Conservation (phyloP, 495 filamentous ascomycete genomes). For the Copromyces sp. region DNA sequence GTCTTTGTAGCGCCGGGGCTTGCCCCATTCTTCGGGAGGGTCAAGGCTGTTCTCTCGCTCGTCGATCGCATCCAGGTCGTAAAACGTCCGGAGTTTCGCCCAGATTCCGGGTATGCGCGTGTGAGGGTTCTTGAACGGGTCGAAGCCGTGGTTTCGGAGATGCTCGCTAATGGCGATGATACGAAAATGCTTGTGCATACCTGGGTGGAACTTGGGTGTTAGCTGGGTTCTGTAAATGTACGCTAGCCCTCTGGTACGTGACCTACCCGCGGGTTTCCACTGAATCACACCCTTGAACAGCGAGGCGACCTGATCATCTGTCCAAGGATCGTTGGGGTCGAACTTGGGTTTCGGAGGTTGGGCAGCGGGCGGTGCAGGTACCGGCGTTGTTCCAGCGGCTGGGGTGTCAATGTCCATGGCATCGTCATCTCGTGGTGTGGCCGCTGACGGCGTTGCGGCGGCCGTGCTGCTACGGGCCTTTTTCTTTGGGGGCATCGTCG, state of each 20-base stretch:
- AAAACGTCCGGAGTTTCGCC: constrained; percentile 72
- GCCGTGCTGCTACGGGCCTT: constrained; percentile 36
- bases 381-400: constrained; percentile 32
- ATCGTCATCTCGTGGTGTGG: constrained; percentile 40
- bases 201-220: constrained; percentile 32
- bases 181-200: constrained; percentile 95
- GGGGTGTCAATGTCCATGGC: constrained; percentile 43
- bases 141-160: constrained; percentile 78
- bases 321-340: constrained; percentile 67
- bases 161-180: constrained; percentile 83
- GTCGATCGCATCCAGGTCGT: constrained; percentile 82
- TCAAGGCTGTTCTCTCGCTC: constrained; percentile 66
- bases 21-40: constrained; percentile 47
- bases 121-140: constrained; percentile 56
- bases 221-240: background rate
- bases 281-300: constrained; percentile 80
- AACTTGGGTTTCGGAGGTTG: constrained; percentile 11
- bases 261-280: constrained; percentile 87
- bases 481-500: constrained; percentile 66
- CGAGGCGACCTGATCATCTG: constrained; percentile 85
- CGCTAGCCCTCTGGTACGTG: background rate
- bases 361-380: constrained; percentile 21
- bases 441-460: constrained; percentile 22
- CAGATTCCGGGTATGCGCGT: constrained; percentile 86
- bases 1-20: constrained; percentile 47